phyloP scores from a whole-genome alignment of 306 rosid genomes.

The Cicer arietinum region DNA sequence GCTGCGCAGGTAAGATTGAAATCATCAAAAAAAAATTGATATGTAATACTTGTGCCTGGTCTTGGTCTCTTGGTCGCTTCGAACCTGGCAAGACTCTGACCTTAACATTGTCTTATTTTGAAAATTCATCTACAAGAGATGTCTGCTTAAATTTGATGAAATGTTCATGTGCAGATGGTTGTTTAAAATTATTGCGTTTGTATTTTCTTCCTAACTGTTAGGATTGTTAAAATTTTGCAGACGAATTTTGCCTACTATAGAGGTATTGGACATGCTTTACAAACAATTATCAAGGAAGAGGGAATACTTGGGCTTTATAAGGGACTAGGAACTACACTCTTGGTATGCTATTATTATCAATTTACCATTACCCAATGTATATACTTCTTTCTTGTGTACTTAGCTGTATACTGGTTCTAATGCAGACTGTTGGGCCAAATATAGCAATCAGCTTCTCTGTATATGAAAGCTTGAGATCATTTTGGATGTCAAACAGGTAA shows the following conservation, averaged over 20 bases:
- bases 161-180: not conserved
- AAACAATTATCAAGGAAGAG: conserved; percentile 82
- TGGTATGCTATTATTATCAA: conserved; percentile 65
- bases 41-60: not conserved
- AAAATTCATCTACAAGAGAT: conserved; percentile 12
- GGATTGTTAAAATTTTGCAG: conserved; percentile 59
- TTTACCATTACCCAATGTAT: conserved; percentile 26
- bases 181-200: conserved; percentile 4
- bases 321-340: conserved; percentile 96
- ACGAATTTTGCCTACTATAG: conserved; percentile 75
- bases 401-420: conserved; percentile 36
- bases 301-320: conserved; percentile 87
- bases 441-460: conserved; percentile 96
- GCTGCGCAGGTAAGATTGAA: conserved; percentile 83
- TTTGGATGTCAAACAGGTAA: conserved; percentile 83
- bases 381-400: conserved; percentile 36
- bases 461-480: conserved; percentile 82
- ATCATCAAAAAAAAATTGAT: not conserved
- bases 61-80: not conserved
- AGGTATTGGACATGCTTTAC: conserved; percentile 84
- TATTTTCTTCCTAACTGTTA: conserved; percentile 30
- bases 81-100: not conserved
- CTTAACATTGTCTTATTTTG: conserved; percentile 23
- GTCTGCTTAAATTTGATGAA: conserved; percentile 19
- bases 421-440: conserved; percentile 96